Base-by-base conservation (phyloP, 306 rosid species). In the Trifolium subterraneum region DNA sequence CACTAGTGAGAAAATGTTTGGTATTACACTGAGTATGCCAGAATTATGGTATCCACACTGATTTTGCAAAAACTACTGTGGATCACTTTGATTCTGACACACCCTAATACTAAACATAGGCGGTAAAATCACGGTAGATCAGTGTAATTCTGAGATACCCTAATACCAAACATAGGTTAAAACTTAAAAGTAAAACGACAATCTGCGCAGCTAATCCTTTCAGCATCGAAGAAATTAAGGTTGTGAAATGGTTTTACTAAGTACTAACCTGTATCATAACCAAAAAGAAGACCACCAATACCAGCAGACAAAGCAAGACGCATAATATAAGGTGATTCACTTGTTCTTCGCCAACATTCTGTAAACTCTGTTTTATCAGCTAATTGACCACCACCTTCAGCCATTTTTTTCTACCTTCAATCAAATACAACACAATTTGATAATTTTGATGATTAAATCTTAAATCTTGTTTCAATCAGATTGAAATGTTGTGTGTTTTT, bases 241-340 rank as follows among this genome's bases (percentile, higher is more conserved):
- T 29, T 29, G 33, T 29, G 5, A 25, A 25, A 25, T 25, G 29
- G 29, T 25, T 31, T 31, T 4, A 36, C 39, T 7, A 6, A 36
- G 8, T 36, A 19, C 29, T 54, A 19, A 60, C 97, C 96, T 7
- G 98, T 92, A n/a, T 90, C 94, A 8, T 92, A 92, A 72, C 96
- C 98, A 50, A 92, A 92, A 25, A 92, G 90, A 19, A 92, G 96
- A 38, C 96, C 96, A 10, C 96, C 96, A 27, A 92, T 79, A 63
- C 96, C 98, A 11, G 96, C 96, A 33, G 98, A 88, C 10, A 88
- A 38, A 25, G 98, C 98, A 18, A 92, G 98, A 9, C 91, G 88
- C 92, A 92, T 83, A 9, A 90, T 79, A 61, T 88, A 90, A 4
- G 98, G 98, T 2, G 87, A 88, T 68, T 60, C 84, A 79, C 83